Percentiles rank a stretch among this genome's conserved stretches.
phyloP scores from a whole-genome alignment of 805 yeast species.

The Metschnikowia cerradonensis region DNA sequence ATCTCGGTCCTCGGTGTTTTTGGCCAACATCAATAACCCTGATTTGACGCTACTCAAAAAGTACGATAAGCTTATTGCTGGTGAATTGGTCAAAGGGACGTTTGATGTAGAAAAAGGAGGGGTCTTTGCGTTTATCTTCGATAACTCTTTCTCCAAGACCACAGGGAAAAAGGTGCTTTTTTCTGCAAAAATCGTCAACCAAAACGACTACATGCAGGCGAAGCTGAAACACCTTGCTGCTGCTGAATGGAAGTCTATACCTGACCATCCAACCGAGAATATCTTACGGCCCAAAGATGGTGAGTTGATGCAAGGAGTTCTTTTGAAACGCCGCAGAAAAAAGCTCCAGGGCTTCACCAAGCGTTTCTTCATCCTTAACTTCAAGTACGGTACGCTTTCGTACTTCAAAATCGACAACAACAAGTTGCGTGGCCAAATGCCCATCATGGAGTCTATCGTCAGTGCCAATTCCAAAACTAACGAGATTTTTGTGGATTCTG shows the following conservation, averaged over 20 bases:
- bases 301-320: conserved; percentile 69
- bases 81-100: conserved; percentile 59
- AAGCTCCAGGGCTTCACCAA: conserved; percentile 82
- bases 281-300: conserved; percentile 51
- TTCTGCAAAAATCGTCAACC: conserved; percentile 30
- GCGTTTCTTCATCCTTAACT: conserved; percentile 79
- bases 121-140: conserved; percentile 83
- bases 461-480: conserved; percentile 66
- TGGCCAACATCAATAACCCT: conserved; percentile 34
- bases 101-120: conserved; percentile 61
- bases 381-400: conserved; percentile 75
- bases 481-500: conserved; percentile 83
- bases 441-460: conserved; percentile 74
- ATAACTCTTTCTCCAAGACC: conserved; percentile 85
- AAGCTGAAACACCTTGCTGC: neutral
- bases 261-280: conserved; percentile 6
- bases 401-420: conserved; percentile 74
- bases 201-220: neutral
- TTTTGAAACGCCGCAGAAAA: conserved; percentile 76
- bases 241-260: neutral
- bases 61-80: conserved; percentile 49
- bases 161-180: conserved; percentile 78
- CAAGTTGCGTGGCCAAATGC: conserved; percentile 87
- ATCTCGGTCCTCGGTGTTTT: conserved; percentile 37
- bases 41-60: conserved; percentile 53